phyloP scores from a whole-genome alignment of 257 asterid species.

The Solanum bulbocastanum region DNA sequence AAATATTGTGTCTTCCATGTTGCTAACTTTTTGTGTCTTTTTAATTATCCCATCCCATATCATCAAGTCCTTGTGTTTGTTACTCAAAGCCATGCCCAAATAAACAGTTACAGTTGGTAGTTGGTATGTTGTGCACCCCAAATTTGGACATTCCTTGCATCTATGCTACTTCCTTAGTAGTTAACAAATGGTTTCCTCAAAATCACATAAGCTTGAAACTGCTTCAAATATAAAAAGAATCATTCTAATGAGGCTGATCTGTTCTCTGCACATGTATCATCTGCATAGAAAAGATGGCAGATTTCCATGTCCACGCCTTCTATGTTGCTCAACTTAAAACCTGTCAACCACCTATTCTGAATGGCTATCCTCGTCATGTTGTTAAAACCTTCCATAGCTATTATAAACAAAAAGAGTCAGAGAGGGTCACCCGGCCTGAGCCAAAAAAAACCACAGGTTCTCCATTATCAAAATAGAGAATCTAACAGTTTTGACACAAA shows the following conservation, averaged over 20 bases:
- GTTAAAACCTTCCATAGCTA: not conserved
- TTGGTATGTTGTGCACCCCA: not conserved
- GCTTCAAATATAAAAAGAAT: not conserved
- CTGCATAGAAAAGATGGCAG: not conserved
- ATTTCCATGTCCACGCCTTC: not conserved
- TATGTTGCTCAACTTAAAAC: not conserved
- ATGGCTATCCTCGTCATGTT: not conserved
- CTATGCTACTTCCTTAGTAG: not conserved
- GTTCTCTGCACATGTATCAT: not conserved
- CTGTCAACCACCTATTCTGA: not conserved
- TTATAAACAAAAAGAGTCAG: no score
- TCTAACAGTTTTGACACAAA: not conserved
- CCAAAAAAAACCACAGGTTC: not conserved
- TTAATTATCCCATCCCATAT: not conserved
- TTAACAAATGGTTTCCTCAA: not conserved
- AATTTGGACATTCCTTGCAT: not conserved
- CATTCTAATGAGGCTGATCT: not conserved
- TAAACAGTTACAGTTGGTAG: not conserved
- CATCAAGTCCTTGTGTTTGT: not conserved
- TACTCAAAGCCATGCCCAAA: not conserved
- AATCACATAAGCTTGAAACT: not conserved
- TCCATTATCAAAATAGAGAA: not conserved
- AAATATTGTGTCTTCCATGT: not conserved
- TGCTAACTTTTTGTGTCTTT: not conserved
- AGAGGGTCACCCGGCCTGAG: not conserved